Percentiles rank a stretch among this genome's conserved stretches.
These are phyloP conservation scores for Arachnopeziza araneosa DNA, from an alignment of 2,329 filamentous ascomycete genomes.

Conservation along the genomic window DNA sequence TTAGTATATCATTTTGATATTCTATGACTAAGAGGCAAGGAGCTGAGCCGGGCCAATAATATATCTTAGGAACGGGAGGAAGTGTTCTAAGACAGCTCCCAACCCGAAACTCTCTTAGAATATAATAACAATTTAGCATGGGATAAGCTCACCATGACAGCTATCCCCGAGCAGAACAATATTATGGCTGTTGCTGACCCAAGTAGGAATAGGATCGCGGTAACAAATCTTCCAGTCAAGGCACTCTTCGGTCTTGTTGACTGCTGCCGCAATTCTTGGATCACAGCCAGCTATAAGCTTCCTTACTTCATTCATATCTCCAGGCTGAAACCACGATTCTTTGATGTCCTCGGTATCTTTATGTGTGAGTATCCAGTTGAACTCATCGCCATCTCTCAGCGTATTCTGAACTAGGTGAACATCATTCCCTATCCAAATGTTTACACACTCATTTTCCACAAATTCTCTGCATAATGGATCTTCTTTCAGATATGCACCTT, in stretches of 20 bases:
- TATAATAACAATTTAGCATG: too few relatives aligned
- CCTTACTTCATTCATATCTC: slow-evolving; percentile 40
- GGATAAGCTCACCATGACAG: slow-evolving; percentile 30
- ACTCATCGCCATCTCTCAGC: slow-evolving; percentile 37
- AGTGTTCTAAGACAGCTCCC: neutral
- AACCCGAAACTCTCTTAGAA: too few relatives aligned
- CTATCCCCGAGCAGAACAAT: slow-evolving; percentile 48
- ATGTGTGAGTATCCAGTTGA: slow-evolving; percentile 44
- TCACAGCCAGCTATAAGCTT: slow-evolving; percentile 35
- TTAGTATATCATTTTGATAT: too few relatives aligned
- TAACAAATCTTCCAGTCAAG: slow-evolving; percentile 52
- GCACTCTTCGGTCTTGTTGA: slow-evolving; percentile 39
- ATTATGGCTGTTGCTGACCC: slow-evolving; percentile 44
- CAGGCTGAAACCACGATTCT: slow-evolving; percentile 43
- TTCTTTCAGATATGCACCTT: slow-evolving; percentile 32
- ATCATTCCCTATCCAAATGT: slow-evolving; percentile 41
- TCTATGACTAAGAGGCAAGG: too few relatives aligned
- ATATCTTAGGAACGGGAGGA: too few relatives aligned
- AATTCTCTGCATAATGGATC: slow-evolving; percentile 36
- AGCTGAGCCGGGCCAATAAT: too few relatives aligned
- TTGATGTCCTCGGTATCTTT: slow-evolving; percentile 41
- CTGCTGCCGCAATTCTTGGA: slow-evolving; percentile 40
- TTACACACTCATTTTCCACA: slow-evolving; percentile 39
- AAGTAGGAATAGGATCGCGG: slow-evolving; percentile 45
- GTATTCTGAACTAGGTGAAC: slow-evolving; percentile 41